Evolutionary conservation across 192 early-diverging fungal genomes (phyloP), one percentile per base, ranked within the genome.

Genomic region (Coemansia sp.): DNA sequence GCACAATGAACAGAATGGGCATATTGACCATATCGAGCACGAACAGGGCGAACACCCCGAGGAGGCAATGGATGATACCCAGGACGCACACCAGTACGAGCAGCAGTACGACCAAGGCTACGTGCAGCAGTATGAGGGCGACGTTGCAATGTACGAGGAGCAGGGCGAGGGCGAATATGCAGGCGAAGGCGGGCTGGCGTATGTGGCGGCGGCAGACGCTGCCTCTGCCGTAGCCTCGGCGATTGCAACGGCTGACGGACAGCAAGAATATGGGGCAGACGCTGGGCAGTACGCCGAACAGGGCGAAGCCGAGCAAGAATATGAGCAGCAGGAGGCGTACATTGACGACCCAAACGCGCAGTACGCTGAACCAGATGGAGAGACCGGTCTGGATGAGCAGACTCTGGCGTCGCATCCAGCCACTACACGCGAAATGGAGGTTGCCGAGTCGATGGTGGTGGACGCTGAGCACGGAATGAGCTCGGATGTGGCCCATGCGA

Each of bases 361-460:
- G 64, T 77, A 77, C 38, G 68, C 25, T 16, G 64, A 75, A 31
- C 61, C 61, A 22, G 66, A 61, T 11, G 62, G 61, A 9, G 17
- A 29, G 17, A 26, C 60, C 27, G 70, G 27, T 16, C 48, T 69
- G 27, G 80, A 82, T 59, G 80, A 73, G 48, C 80, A 82, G 71
- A 76, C 74, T 5, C 57, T 81, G 72, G 78, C 78, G 0, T 53
- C 78, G 9, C 78, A 81, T 50, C 69, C 72, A 9, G 78, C 69
- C 27, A 71, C 67, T 14, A 71, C 78, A 22, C 72, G 73, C 73
- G 78, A 81, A 21, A 57, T 81, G 65, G 68, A 82, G 70, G 68
- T 61, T 4, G 62, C 71, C 39, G 70, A 63, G 51, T 66, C 67
- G 0, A 77, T 77, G 74, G 70, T 82, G 3, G 70, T 70, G 19